Conservation (phyloP, 306 rosid genomes). For the Inga oerstediana region DNA sequence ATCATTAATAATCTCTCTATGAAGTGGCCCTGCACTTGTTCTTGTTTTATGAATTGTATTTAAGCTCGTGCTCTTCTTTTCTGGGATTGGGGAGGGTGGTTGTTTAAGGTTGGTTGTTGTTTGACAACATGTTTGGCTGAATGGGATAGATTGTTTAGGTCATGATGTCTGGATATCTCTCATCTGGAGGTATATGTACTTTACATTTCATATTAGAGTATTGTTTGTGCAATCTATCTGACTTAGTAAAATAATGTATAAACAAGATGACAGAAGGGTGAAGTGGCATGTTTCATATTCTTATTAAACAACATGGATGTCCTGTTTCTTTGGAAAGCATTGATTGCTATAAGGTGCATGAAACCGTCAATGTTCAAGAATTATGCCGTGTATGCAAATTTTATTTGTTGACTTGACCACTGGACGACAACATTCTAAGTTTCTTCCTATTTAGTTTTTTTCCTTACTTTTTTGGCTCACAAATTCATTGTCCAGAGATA, state of each 20-base stretch:
- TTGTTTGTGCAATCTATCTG: not conserved
- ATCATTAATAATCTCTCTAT: slow-evolving; percentile 2
- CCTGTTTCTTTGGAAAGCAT: not conserved
- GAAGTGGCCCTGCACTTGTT: not conserved
- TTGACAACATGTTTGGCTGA: not conserved
- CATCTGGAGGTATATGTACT: not conserved
- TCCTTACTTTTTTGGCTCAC: not conserved
- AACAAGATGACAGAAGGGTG: not conserved
- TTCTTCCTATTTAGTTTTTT: not conserved
- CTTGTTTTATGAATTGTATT: not conserved
- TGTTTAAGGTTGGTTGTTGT: not conserved
- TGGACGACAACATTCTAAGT: not conserved
- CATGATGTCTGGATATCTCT: not conserved
- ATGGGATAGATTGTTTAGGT: not conserved
- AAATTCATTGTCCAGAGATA: not conserved
- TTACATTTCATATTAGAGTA: not conserved
- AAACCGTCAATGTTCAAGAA: not conserved
- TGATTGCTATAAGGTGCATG: not conserved
- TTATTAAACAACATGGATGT: not conserved
- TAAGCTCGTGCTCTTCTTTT: not conserved
- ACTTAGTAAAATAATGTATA: not conserved
- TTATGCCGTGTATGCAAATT: not conserved
- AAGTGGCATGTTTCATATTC: slow-evolving; percentile 6
- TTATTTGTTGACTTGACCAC: not conserved
- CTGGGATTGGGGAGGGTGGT: not conserved